These are phyloP conservation scores for Margaritispora aquatica DNA, from an alignment of 495 filamentous ascomycete genomes.

Conservation along the genomic window DNA sequence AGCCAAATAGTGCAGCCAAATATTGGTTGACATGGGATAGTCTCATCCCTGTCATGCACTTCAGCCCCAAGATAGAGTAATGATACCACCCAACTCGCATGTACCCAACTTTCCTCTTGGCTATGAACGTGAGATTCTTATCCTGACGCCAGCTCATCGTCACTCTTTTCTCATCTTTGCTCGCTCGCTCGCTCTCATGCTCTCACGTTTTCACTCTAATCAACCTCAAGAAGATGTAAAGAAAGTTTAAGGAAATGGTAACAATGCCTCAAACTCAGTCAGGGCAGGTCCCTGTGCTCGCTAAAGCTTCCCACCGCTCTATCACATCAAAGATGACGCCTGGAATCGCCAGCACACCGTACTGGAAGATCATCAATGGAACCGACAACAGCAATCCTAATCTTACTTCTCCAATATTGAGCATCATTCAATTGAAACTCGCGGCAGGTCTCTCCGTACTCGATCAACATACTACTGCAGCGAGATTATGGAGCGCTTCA, in stretches of 20 bases:
- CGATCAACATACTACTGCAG: neutral
- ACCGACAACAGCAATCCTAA: neutral
- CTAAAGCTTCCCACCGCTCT: neutral
- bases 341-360: neutral
- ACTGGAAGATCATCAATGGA: neutral
- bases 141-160: neutral
- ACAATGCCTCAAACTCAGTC: neutral
- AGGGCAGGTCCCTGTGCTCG: neutral
- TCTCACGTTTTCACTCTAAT: neutral
- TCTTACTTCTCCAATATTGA: neutral
- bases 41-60: neutral
- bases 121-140: neutral
- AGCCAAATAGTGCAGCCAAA: too few species aligned
- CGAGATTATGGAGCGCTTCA: neutral
- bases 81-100: too few species aligned
- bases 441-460: neutral
- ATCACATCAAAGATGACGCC: neutral
- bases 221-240: neutral
- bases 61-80: neutral
- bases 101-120: too few species aligned
- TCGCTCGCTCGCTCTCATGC: too few species aligned
- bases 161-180: neutral
- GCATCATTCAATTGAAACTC: neutral
- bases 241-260: neutral
- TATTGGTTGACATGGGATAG: neutral